Base-by-base conservation (phyloP, 768 basidiomycete species). In the Russula sp. region DNA sequence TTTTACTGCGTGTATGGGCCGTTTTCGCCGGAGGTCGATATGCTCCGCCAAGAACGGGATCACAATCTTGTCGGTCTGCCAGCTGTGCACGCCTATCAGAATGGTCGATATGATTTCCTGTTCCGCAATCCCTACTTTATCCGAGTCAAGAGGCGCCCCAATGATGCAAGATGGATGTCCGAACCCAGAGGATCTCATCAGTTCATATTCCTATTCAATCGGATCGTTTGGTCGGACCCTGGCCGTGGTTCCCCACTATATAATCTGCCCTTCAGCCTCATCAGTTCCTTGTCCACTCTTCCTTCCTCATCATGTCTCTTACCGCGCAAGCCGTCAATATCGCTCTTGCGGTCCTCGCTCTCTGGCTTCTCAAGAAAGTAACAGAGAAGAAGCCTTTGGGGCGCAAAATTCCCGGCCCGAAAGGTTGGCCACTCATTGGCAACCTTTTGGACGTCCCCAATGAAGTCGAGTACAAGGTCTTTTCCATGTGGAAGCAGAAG, bases 401-500 rank as follows among this genome's bases (percentile, higher is more conserved):
- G 2, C 59, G 54, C 5, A 38, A 34, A 29, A 66, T 66, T 39
- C 68, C 63, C 1, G 60, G 66, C 7, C 60, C 60, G 13, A 67
- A 56, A 47, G 60, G 64, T 22, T 65, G 53, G 56, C 66, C 66
- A 1, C 50, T 67, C 11, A 67, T 67, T 5, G 65, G 66, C 25
- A 67, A 67, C 58, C 58, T 67, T 22, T 7, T 67, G 2, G 66
- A 67, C 34, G 50, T 67, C 7, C 66, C 66, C 14, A 61, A 11
- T 1, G 64, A 65, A 32, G 47, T 62, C 16, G 66, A 66, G 22
- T 66, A 66, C 34, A 41, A 58, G 25, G 60, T 60, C 36, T 67
- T 65, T 35, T 59, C 60, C 8, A 35, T 36, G 20, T 66, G 60
- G 66, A 55, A 46, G 39, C 20, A 57, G 50, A 56, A 66, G 43